Conservation (phyloP, 345 rosid species). For the Populus tremula region DNA sequence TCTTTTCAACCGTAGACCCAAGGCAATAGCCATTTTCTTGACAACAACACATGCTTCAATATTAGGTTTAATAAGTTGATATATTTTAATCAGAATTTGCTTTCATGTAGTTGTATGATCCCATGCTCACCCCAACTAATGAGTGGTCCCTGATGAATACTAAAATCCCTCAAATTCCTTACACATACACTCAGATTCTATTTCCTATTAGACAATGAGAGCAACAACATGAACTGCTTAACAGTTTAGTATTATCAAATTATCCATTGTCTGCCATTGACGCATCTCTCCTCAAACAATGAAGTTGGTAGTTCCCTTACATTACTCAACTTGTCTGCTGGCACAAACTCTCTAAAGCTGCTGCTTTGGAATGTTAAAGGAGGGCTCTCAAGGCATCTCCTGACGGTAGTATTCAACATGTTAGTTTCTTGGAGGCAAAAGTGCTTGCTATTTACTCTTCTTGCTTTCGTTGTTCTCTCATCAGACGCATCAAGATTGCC, state of each 20-base stretch:
- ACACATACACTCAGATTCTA: slow-evolving; percentile 3
- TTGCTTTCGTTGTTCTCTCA: slow-evolving; percentile 34
- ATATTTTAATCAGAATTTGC: background rate
- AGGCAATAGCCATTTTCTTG: background rate
- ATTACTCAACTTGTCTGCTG: slow-evolving; percentile 63
- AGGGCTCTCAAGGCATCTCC: slow-evolving; percentile 24
- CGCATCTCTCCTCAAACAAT: slow-evolving; percentile 60
- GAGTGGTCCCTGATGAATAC: slow-evolving; percentile 26
- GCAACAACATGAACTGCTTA: slow-evolving; percentile 31
- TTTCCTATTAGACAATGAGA: slow-evolving; percentile 19
- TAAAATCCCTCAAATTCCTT: slow-evolving; percentile 21
- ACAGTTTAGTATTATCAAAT: slow-evolving; percentile 40
- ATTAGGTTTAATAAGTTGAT: background rate
- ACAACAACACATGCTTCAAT: slow-evolving; percentile 8
- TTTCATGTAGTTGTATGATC: background rate
- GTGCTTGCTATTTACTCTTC: slow-evolving; percentile 39
- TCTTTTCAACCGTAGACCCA: slow-evolving; percentile 16
- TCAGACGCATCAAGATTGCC: slow-evolving; percentile 70
- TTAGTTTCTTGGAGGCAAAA: slow-evolving; percentile 40
- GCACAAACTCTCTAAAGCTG: slow-evolving; percentile 41
- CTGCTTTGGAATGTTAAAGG: slow-evolving; percentile 20
- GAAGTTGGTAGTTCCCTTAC: slow-evolving; percentile 62
- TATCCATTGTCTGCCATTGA: slow-evolving; percentile 69
- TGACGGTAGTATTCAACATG: slow-evolving; percentile 22
- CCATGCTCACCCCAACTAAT: slow-evolving; percentile 6